Evolutionary conservation across 352 stramenopile species (phyloP), one percentile per base, ranked within the genome.

Genomic region (Phytophthora brassicae): DNA sequence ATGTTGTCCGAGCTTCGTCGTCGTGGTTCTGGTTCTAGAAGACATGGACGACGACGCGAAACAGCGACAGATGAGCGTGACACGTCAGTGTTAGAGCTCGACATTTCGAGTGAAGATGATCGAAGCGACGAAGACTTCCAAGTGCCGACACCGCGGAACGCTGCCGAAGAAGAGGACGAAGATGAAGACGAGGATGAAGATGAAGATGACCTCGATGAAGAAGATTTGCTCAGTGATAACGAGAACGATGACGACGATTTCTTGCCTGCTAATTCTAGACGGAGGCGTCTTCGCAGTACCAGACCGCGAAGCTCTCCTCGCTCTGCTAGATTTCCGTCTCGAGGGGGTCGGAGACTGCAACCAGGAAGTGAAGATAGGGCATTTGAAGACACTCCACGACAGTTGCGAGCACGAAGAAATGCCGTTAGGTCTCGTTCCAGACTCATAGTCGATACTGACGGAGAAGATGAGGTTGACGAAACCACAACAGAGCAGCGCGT

Each of bases 61-160:
- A 69, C 65, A 12, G 71, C 73, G n/a, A 53, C 82, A 38, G 86
- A 93, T 45, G 86, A 95, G 23, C 81, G 86, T 13, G 86, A 95
- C 48, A 94, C 82, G 2, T 94, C 86, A 4, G 80, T 95, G 16
- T 36, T 95, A 41, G 86, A 93, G 36, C 68, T 92, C 42, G 84
- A 90, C 44, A 92, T 95, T 44, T 93, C 86, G 6, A 94, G 86
- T 62, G 86, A 95, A 24, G 86, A 95, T 36, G 88, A 96, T 63
- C 80, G 66, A 31, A 89, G 75, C 54, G 88, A 96, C 44, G 88
- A 96, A 54, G 88, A 95, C 42, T 95, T 95, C 53, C 79, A 92
- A 39, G 83, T 74, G 0, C 78, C 79, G 31, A 76, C 68, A 17
- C 59, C 68, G 0, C 68, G 68, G 22, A 69, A 83, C n/a, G 75